Evolutionary conservation across 1,284 basidiomycete genomes (phyloP), one percentile per base, ranked within the genome.

Genomic region (Baeospora myosura): DNA sequence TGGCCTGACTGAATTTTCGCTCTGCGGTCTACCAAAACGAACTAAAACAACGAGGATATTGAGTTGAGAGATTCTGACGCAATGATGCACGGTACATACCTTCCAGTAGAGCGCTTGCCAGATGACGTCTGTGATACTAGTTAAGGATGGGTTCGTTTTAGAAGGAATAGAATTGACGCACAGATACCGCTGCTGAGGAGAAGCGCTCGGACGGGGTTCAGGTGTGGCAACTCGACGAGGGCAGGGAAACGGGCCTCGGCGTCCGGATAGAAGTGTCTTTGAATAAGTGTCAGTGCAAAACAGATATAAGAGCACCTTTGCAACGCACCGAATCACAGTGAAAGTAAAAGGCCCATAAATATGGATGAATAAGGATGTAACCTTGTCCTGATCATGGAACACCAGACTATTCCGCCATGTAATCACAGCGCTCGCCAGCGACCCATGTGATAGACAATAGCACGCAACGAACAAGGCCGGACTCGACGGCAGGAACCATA

Each of bases 401-500:
- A 96, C 93, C n/a, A 94, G 76, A 56, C 83, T 91, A 57, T 97
- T 97, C 47, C 94, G 74, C 93, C 93, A 97, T 2, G 94, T 96
- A 51, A 95, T 89, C 34, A 97, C 90, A 0, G 91, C 90, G 49
- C 87, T 91, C 0, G 90, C 94, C 25, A 97, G 74, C 0, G 88
- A 81, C 0, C 93, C 91, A 58, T 93, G 80, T 0, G 88, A 88
- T 22, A 94, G 71, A 51, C 86, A 87, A 56, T 94, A 94, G 54
- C 87, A 90, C 17, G 88, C 86, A 41, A 90, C 76, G 60, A 92
- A 93, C 12, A 94, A 69, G 1, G 74, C 67, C 3, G 81, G 69
- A 49, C 74, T 90, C 3, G 68, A 66, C 0, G 91, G 90, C 46
- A 90, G 66, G 45, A 88, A 52, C 90, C 90, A 94, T 51, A 95